A percentile compares a stretch with the other conserved stretches of the same genome.
Evolutionary conservation across 306 rosid genomes (phyloP).

Genomic region (Dalbergia cultrata): DNA sequence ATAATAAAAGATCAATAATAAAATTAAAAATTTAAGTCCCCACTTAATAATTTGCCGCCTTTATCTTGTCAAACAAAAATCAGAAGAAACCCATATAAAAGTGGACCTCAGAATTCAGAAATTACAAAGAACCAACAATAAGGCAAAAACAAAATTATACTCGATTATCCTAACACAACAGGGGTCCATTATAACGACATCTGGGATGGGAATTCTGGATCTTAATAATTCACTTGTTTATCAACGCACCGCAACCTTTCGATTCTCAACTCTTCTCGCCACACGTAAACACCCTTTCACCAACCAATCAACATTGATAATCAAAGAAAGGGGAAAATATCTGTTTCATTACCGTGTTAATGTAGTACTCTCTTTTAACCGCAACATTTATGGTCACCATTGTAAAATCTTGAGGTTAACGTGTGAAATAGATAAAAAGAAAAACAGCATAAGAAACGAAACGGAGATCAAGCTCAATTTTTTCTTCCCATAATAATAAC

Average conservation of each 20-base stretch:
- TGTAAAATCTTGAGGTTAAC: neutral
- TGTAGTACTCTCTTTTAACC: neutral
- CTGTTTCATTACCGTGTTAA: neutral
- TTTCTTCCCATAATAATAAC: neutral
- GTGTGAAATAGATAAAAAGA: neutral
- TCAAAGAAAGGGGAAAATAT: neutral
- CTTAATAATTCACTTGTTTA: neutral
- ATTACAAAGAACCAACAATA: neutral
- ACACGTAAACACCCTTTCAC: neutral
- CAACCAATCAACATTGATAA: neutral
- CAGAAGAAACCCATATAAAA: neutral
- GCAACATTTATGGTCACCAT: neutral
- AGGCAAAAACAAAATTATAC: neutral
- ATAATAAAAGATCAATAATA: too few species aligned
- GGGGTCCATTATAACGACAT: constrained; percentile 3
- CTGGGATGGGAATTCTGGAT: neutral
- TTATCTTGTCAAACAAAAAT: neutral
- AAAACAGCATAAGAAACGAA: neutral
- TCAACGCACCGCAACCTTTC: neutral
- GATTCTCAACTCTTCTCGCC: too few species aligned
- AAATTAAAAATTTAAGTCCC: too few species aligned
- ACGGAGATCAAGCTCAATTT: neutral
- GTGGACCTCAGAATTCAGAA: neutral
- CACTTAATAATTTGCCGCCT: too few species aligned
- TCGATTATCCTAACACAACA: neutral